phyloP scores from a whole-genome alignment of 2,329 filamentous ascomycete genomes.

The Bipolaris cookei region DNA sequence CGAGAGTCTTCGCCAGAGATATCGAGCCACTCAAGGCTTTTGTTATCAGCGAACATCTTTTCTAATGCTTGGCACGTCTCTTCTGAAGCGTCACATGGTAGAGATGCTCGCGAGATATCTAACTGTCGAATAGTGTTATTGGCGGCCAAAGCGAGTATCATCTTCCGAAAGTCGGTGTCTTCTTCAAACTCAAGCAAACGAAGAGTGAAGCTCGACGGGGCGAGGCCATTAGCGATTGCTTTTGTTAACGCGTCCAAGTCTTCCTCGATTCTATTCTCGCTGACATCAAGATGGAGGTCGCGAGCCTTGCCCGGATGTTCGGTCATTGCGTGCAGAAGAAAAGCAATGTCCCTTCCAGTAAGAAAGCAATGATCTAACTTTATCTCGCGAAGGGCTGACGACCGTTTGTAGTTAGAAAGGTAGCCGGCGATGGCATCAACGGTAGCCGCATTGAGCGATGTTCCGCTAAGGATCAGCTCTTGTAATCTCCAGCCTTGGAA shows the following conservation, averaged over 20 bases:
- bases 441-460: constrained; percentile 66
- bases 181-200: constrained; percentile 72
- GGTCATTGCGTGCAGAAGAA: constrained; percentile 69
- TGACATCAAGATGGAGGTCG: constrained; percentile 69
- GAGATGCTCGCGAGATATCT: constrained; percentile 72
- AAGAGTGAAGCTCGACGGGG: constrained; percentile 69
- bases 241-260: constrained; percentile 59
- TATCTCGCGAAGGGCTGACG: constrained; percentile 65
- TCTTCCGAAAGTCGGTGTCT: constrained; percentile 67
- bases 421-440: constrained; percentile 70
- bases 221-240: constrained; percentile 59
- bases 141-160: constrained; percentile 65
- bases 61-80: constrained; percentile 70
- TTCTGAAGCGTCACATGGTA: constrained; percentile 71
- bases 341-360: constrained; percentile 68
- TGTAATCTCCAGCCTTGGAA: constrained; percentile 71
- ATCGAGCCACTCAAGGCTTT: constrained; percentile 69
- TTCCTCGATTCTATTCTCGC: constrained; percentile 65
- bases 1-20: constrained; percentile 75
- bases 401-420: constrained; percentile 64
- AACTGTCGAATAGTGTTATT: constrained; percentile 69
- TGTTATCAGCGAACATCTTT: constrained; percentile 69
- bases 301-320: constrained; percentile 57
- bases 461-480: constrained; percentile 69
- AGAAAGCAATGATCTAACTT: constrained; percentile 71